Base-by-base conservation (phyloP, 345 rosid species). In the Zanthoxylum bungeanum region DNA sequence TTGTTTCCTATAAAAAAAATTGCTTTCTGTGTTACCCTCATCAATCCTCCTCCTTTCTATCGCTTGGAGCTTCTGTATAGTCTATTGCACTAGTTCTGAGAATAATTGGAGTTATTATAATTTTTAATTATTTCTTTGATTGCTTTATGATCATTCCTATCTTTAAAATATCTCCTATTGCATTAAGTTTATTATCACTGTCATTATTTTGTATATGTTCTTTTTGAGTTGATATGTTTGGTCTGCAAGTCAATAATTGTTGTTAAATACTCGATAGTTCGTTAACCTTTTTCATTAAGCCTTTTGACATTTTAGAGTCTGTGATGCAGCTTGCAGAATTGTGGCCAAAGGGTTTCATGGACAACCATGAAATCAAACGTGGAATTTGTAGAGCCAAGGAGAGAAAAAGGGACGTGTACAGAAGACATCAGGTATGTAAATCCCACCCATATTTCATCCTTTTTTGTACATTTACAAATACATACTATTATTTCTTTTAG, bases 301-400 rank as follows among this genome's bases (percentile, higher is more conserved):
- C 30, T 76, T 76, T 64, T 79, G 56, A 77, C 72, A 69, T 46
- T 72, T 50, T 68, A 56, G 72, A 66, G 21, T 55, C 40, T 69
- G 21, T 78, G 74, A 60, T 84, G 62, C 90, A 94, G 98, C 88
- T 94, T 71, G 96, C 97, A 64, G 83, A 72, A 30, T 71, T 94
- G 71, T 94, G 98, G 98, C 98, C 98, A 71, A 84, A 76, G 69
- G 91, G 85, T 69, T 69, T 81, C 62, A 92, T 92, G 93, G 95
- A 94, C 89, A 92, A 92, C 78, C 93, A 84, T 83, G 93, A 88
- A 77, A 90, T 92, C 74, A 92, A 87, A 79, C 89, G 84, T 71
- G 97, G 98, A 75, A 90, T 92, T 76, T 86, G 93, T 62, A 82
- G 88, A 66, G 91, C 93, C 56, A 94, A 94, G 84, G 98, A 90